Base-by-base conservation (phyloP, 2,329 filamentous ascomycete species). In the Fusarium penzigii region DNA sequence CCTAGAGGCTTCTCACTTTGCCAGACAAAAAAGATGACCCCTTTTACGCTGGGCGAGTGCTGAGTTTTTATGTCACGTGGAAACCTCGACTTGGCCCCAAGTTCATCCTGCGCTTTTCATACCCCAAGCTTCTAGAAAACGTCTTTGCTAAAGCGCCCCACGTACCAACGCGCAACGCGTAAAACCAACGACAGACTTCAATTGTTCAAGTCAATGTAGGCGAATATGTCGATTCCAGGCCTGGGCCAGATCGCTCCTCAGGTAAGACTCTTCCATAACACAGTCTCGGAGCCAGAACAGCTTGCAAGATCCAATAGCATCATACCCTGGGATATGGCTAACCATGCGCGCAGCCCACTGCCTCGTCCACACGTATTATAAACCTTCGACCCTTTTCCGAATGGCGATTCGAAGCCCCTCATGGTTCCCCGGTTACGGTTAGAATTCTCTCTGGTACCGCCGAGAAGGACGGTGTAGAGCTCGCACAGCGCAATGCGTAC, bases 401-500 rank as follows among this genome's bases (percentile, higher is more conserved):
- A 79, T 93, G 88, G 85, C 84, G 89, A 46, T 93, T 93, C 73
- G 81, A 90, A 66, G 85, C 90, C 42, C 80, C 86, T 11, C 70
- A 76, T 55, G 72, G 68, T 56, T 71, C 72, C 52, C 63, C 70
- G 29, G 53, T 80, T 46, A 70, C 71, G 39, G 67, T 82, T 44
- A 79, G 92, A 76, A 78, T 97, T 25, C 74, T 90, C 50, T 84
- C 82, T 34, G 94, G 94, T 55, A 91, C 87, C 2, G 94, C 93
- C 44, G 94, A 99, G 72, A 85, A 96, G 67, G 96, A 97, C 69
- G 94, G 94, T 68, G 92, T 93, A 49, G 94, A 99, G 75, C 87
- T 99, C 41, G 92, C 92, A 11, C 81, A 84, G 10, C 88, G 88
- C 51, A 88, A 88, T 46, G 80, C 83, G 10, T 97, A 97, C 75